phyloP scores from a whole-genome alignment of 305 asterid genomes.

The Petunia hybrid region DNA sequence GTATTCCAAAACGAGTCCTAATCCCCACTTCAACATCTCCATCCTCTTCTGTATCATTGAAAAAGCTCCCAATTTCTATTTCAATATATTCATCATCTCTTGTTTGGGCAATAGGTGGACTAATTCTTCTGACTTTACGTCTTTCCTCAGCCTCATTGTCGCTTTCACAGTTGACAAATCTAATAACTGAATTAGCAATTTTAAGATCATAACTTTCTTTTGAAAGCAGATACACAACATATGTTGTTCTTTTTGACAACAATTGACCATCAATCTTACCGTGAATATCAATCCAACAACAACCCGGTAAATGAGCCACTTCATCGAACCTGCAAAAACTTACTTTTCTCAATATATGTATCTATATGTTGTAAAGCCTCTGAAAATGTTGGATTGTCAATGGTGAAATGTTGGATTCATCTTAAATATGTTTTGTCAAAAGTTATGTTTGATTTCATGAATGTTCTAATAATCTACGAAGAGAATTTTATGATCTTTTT shows the following conservation, averaged over 20 bases:
- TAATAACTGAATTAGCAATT: slow-evolving; percentile 41
- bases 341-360: too few relatives aligned
- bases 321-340: slow-evolving; percentile 48
- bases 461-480: not conserved
- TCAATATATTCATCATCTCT: slow-evolving; percentile 31
- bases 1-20: not conserved
- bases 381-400: not conserved
- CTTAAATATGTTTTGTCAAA: not conserved
- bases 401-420: not conserved
- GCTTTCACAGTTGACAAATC: slow-evolving; percentile 29
- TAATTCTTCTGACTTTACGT: not conserved
- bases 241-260: slow-evolving; percentile 49
- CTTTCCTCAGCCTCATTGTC: slow-evolving; percentile 19
- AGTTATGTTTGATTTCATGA: not conserved
- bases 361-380: not conserved
- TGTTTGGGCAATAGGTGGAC: not conserved
- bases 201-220: slow-evolving; percentile 44
- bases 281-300: slow-evolving; percentile 52
- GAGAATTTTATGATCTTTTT: too few relatives aligned
- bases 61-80: slow-evolving; percentile 1
- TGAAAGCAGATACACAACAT: slow-evolving; percentile 55
- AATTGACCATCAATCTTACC: slow-evolving; percentile 45
- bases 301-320: slow-evolving; percentile 52
- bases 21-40: slow-evolving; percentile 20
- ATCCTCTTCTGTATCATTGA: not conserved